phyloP scores from a whole-genome alignment of 2,329 filamentous ascomycete genomes.

The Catunica adiposa region DNA sequence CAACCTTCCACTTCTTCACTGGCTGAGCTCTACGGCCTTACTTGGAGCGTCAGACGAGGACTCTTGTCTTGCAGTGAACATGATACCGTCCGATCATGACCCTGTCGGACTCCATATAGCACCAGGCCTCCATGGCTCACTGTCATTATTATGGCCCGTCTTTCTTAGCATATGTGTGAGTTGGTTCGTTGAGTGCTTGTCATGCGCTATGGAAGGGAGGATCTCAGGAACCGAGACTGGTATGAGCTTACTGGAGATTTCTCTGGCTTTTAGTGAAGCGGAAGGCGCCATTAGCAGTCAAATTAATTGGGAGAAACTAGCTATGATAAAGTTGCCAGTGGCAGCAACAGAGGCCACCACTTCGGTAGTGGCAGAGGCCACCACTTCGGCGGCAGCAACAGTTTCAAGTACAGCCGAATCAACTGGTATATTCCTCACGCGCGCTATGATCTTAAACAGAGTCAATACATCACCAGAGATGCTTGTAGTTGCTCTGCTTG shows the following conservation, averaged over 20 bases:
- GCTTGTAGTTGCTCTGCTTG: constrained; percentile 72
- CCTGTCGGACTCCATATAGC: constrained; percentile 18
- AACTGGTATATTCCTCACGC: constrained; percentile 26
- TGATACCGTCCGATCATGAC: constrained; percentile 37
- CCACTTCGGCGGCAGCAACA: constrained; percentile 16
- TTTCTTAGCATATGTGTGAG: constrained; percentile 56
- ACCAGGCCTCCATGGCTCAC: constrained; percentile 54
- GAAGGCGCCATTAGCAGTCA: constrained; percentile 74
- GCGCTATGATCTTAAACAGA: constrained; percentile 54
- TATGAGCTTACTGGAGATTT: constrained; percentile 94
- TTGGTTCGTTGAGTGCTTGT: constrained; percentile 77
- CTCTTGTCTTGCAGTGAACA: constrained; percentile 59
- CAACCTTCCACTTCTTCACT: constrained; percentile 53
- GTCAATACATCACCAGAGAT: constrained; percentile 86
- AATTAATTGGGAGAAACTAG: constrained; percentile 46
- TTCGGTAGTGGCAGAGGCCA: neutral
- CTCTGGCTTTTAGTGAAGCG: constrained; percentile 86
- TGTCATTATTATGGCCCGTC: constrained; percentile 59
- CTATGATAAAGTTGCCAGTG: constrained; percentile 35
- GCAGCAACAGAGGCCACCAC: no score
- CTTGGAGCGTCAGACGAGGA: constrained; percentile 56
- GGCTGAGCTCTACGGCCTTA: constrained; percentile 53
- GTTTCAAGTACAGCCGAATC: constrained; percentile 14
- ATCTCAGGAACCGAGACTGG: constrained; percentile 70
- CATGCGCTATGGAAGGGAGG: constrained; percentile 73